Percentiles rank a stretch among this genome's conserved stretches.
These are phyloP conservation scores for Candida silvicultrix DNA, from an alignment of 805 yeast species.

Conservation along the genomic window DNA sequence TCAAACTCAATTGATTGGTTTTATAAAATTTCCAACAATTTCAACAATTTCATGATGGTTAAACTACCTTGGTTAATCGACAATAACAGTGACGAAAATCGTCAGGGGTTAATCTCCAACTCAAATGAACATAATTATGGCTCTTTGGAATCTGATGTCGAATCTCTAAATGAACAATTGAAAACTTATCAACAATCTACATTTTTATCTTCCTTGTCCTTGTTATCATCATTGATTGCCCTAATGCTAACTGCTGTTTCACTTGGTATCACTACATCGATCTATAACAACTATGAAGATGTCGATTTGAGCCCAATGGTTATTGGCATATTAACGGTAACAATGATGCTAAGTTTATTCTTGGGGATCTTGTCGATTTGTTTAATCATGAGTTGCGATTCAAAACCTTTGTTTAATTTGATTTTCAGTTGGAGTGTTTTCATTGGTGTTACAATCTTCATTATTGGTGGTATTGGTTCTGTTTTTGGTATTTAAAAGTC, in stretches of 20 bases:
- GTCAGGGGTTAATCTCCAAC: no score
- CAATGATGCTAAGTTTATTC: slow-evolving; percentile 35
- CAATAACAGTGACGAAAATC: no score
- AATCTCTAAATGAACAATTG: slow-evolving; percentile 6
- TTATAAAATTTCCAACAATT: slow-evolving; percentile 13
- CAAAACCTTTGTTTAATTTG: slow-evolving; percentile 30
- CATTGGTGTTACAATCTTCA: slow-evolving; percentile 31
- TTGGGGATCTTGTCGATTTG: slow-evolving; percentile 38
- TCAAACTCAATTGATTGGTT: slow-evolving; percentile 23
- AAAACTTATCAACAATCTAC: slow-evolving; percentile 30
- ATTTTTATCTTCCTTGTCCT: slow-evolving; percentile 38
- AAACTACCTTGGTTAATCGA: slow-evolving; percentile 14
- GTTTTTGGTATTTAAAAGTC: slow-evolving; percentile 18
- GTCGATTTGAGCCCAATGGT: slow-evolving; percentile 17
- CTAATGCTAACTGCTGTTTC: slow-evolving; percentile 37
- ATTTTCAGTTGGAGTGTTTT: slow-evolving; percentile 36
- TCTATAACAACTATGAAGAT: slow-evolving; percentile 14
- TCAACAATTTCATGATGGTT: slow-evolving; percentile 8
- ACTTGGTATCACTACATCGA: slow-evolving; percentile 33
- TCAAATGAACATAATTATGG: slow-evolving; percentile 1
- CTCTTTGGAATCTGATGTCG: slow-evolving; percentile 7
- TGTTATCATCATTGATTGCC: slow-evolving; percentile 32
- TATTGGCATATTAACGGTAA: slow-evolving; percentile 29
- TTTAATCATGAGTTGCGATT: slow-evolving; percentile 30
- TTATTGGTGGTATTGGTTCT: slow-evolving; percentile 37